phyloP scores from a whole-genome alignment of 371 early-diverging fungal genomes.

The Mucor plumbeus region DNA sequence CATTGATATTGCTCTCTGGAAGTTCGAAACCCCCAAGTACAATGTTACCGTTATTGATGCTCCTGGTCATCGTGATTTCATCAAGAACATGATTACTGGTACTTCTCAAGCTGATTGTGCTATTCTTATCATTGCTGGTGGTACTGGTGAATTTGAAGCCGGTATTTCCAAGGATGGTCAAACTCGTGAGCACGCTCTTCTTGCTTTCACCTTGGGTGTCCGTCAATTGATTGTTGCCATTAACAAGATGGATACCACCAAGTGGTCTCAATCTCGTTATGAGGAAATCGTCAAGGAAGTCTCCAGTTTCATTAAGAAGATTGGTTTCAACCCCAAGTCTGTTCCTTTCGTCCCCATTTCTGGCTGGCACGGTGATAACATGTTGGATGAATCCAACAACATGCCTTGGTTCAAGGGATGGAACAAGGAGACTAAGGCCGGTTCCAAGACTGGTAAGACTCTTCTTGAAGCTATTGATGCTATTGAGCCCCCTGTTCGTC shows the following conservation, averaged over 20 bases:
- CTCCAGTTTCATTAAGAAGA: constrained; percentile 94
- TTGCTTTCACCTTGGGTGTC: constrained; percentile 97
- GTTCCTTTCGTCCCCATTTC: constrained; percentile 98
- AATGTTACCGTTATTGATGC: constrained; percentile 97
- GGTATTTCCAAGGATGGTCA: constrained; percentile 99
- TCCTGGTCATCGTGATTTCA: constrained; percentile 99
- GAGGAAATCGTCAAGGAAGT: constrained; percentile 94
- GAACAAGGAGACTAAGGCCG: constrained; percentile 89
- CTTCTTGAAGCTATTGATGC: constrained; percentile 94
- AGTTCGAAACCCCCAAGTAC: constrained; percentile 98
- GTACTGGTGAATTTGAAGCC: constrained; percentile 97
- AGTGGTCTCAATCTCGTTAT: constrained; percentile 94
- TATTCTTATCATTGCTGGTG: constrained; percentile 96
- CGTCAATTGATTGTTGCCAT: constrained; percentile 96
- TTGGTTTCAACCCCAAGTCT: constrained; percentile 91
- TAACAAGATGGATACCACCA: constrained; percentile 99
- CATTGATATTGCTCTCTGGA: constrained; percentile 97
- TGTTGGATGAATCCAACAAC: constrained; percentile 91
- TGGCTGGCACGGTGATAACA: constrained; percentile 98
- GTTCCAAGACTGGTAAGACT: constrained; percentile 86
- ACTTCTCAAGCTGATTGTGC: constrained; percentile 93
- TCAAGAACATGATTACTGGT: constrained; percentile 99
- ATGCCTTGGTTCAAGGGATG: constrained; percentile 98
- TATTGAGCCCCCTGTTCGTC: constrained; percentile 92
- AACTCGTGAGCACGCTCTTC: constrained; percentile 99